These are phyloP conservation scores for Coemansia sp. DNA, from an alignment of 192 early-diverging fungal species.

Conservation along the genomic window DNA sequence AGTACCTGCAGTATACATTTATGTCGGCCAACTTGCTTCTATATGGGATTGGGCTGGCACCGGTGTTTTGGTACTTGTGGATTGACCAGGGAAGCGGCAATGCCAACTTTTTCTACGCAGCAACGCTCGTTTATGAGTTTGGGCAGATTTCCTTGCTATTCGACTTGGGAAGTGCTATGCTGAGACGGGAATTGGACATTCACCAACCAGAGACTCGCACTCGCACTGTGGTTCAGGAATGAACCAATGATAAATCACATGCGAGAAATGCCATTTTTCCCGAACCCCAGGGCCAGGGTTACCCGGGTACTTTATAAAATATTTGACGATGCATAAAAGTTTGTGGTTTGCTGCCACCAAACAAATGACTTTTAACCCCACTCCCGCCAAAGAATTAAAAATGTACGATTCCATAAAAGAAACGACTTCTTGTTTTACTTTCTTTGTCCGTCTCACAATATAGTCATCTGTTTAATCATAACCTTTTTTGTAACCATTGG, in stretches of 20 bases:
- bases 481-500: background rate
- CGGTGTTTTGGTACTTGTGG: conserved; percentile 94
- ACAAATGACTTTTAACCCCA: background rate
- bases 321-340: conserved; percentile 4
- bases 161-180: conserved; percentile 76
- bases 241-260: background rate
- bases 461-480: no score
- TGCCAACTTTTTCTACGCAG: conserved; percentile 97
- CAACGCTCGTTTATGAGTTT: conserved; percentile 87
- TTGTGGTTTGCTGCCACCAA: background rate
- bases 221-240: conserved; percentile 42
- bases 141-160: conserved; percentile 83
- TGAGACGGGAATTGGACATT: conserved; percentile 79
- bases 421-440: no score
- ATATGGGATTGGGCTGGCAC: conserved; percentile 74
- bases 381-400: no score
- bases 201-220: conserved; percentile 41
- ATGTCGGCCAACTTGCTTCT: conserved; percentile 67
- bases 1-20: conserved; percentile 87
- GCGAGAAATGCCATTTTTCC: no score
- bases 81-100: conserved; percentile 94
- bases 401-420: no score
- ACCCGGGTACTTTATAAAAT: background rate
- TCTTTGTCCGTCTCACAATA: no score
- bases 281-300: no score